Conservation (phyloP, 768 basidiomycete species). For the Mycena vitilis region DNA sequence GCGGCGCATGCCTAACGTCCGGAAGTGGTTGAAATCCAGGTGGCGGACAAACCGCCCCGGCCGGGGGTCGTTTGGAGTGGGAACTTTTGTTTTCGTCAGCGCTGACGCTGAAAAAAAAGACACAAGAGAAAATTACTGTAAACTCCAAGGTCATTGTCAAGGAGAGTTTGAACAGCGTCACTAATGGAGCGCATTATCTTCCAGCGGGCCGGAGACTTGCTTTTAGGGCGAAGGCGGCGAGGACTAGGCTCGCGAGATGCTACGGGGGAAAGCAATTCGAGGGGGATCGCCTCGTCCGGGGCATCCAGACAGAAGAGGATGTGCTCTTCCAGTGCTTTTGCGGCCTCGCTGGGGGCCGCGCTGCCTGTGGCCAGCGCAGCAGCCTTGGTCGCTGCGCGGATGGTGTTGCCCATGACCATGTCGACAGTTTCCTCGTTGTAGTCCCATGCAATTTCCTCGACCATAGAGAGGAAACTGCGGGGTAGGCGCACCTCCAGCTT, state of each 20-base stretch:
- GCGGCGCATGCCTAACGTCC: conserved; percentile 95
- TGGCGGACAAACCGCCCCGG: conserved; percentile 87
- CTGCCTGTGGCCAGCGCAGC: conserved; percentile 65
- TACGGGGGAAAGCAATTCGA: conserved; percentile 81
- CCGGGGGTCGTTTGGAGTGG: conserved; percentile 74
- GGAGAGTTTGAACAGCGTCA: conserved; percentile 78
- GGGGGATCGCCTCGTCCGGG: conserved; percentile 78
- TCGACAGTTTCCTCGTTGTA: conserved; percentile 77
- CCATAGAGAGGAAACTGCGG: conserved; percentile 84
- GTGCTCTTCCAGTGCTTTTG: conserved; percentile 67
- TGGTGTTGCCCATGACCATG: conserved; percentile 71
- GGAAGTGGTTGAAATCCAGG: conserved; percentile 96
- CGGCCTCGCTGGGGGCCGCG: conserved; percentile 52
- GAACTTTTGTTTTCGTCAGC: conserved; percentile 58
- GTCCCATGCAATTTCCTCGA: conserved; percentile 82
- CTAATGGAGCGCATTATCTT: conserved; percentile 83
- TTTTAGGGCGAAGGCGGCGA: conserved; percentile 77
- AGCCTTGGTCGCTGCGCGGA: conserved; percentile 74
- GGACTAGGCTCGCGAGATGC: conserved; percentile 89
- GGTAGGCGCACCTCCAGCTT: conserved; percentile 87
- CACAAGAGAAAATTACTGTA: conserved; percentile 66
- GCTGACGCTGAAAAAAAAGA: conserved; percentile 7
- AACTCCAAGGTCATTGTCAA: conserved; percentile 74
- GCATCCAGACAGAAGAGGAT: conserved; percentile 67
- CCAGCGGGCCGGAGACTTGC: conserved; percentile 87